Evolutionary conservation across 208 protist species (phyloP).

Genomic region (Wallacemonas sp.): DNA sequence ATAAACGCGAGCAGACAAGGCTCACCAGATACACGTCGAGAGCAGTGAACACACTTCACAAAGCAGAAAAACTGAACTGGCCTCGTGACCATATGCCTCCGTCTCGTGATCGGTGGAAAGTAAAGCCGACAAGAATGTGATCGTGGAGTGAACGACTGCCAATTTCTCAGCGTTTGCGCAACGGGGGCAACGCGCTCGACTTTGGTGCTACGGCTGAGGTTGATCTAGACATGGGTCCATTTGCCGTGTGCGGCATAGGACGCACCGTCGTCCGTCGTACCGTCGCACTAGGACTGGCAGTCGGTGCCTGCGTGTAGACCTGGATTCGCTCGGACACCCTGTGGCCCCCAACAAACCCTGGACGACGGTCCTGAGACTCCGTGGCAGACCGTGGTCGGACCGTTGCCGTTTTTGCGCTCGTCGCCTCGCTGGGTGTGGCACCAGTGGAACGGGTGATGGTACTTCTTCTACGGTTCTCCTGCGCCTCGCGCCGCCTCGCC

Average conservation of each 20-base stretch:
- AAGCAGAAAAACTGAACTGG: no score
- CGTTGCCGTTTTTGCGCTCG: not conserved
- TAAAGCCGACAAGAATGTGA: no score
- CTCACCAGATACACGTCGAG: no score
- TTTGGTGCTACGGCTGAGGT: not conserved
- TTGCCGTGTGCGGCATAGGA: not conserved
- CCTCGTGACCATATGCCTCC: no score
- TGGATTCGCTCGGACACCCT: slow-evolving; percentile 4
- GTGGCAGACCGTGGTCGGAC: not conserved
- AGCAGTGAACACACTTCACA: no score
- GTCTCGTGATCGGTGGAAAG: no score
- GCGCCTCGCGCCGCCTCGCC: slow-evolving; percentile 2
- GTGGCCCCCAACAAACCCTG: not conserved
- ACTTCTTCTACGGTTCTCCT: not conserved
- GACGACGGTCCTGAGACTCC: slow-evolving; percentile 1
- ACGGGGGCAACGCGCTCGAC: not conserved
- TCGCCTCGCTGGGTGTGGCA: not conserved
- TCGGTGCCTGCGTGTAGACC: slow-evolving; percentile 13
- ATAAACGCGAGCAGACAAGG: no score
- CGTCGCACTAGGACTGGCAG: slow-evolving; percentile 4
- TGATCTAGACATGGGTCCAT: not conserved
- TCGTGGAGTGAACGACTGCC: no score
- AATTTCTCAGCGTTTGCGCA: not conserved
- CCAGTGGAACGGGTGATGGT: not conserved
- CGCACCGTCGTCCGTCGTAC: slow-evolving; percentile 10